phyloP scores from a whole-genome alignment of 2,329 filamentous ascomycete genomes.

The Ophiostoma sp. region DNA sequence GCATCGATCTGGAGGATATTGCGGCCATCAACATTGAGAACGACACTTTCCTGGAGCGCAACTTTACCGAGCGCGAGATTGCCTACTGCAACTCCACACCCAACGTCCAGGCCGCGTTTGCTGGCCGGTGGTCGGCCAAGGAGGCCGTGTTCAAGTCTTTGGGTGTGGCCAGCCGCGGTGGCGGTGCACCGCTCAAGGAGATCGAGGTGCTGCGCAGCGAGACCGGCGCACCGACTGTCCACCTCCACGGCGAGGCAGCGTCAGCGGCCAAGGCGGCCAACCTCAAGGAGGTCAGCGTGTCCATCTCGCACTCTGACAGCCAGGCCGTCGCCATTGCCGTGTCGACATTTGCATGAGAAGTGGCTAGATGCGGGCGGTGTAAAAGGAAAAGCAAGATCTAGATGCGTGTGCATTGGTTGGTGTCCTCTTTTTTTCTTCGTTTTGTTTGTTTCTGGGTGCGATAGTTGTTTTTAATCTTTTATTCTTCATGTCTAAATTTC shows the following conservation, averaged over 20 bases:
- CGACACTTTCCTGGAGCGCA: slow-evolving; percentile 87
- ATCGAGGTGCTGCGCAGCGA: slow-evolving; percentile 86
- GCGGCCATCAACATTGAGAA: slow-evolving; percentile 86
- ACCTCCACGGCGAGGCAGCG: slow-evolving; percentile 77
- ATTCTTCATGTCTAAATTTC: background rate
- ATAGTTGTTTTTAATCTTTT: background rate
- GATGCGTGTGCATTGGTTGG: slow-evolving; percentile 13
- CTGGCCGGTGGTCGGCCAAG: slow-evolving; percentile 94
- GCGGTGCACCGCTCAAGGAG: slow-evolving; percentile 82
- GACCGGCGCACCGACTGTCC: slow-evolving; percentile 75
- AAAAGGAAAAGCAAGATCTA: slow-evolving; percentile 2
- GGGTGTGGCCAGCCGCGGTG: slow-evolving; percentile 78
- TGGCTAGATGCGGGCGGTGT: background rate
- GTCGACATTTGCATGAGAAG: slow-evolving; percentile 52
- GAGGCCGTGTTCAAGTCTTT: slow-evolving; percentile 98
- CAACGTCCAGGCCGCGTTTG: slow-evolving; percentile 77
- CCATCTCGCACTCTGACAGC: slow-evolving; percentile 90
- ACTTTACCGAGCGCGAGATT: slow-evolving; percentile 82
- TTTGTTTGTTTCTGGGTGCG: background rate
- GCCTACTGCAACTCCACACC: slow-evolving; percentile 70
- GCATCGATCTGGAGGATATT: slow-evolving; percentile 90
- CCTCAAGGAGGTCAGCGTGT: slow-evolving; percentile 82
- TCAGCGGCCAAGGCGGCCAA: slow-evolving; percentile 78
- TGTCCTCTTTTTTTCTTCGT: background rate
- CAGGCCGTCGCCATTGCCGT: slow-evolving; percentile 95